Conservation (phyloP, 352 stramenopile genomes). For the Pythium inflatum region DNA sequence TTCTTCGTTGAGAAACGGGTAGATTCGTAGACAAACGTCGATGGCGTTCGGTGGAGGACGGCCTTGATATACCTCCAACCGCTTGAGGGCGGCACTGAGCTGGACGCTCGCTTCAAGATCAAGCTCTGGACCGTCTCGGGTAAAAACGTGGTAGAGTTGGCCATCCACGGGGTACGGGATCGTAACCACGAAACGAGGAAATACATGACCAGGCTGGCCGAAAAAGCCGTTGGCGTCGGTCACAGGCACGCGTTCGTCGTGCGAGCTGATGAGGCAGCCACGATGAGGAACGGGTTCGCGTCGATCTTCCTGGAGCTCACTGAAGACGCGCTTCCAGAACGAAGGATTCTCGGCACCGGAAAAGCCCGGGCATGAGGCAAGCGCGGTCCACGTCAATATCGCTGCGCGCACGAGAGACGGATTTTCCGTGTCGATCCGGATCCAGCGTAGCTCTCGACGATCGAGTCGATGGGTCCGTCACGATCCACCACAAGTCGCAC, state of each 20-base stretch:
- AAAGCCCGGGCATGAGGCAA: background rate
- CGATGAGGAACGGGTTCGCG: background rate
- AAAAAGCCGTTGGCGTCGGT: background rate
- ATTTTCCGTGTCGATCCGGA: background rate
- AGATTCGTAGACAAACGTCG: no score
- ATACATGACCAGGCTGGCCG: background rate
- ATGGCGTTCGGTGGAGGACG: no score
- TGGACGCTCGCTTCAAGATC: no score
- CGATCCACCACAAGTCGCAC: background rate
- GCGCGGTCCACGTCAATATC: background rate
- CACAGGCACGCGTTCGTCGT: background rate
- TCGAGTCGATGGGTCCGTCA: background rate
- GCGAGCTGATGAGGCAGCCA: no score
- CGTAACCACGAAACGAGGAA: background rate
- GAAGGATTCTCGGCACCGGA: background rate
- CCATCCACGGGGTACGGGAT: background rate
- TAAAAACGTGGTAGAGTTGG: background rate
- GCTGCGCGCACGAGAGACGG: background rate
- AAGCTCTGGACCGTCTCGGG: no score
- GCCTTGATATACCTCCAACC: no score
- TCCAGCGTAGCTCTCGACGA: slow-evolving; percentile 8
- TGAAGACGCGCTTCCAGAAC: slow-evolving; percentile 8
- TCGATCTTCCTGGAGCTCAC: background rate
- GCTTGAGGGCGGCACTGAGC: no score
- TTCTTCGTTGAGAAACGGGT: no score